Evolutionary conservation across 1,284 basidiomycete genomes (phyloP), one percentile per base, ranked within the genome.

Genomic region (Apiotrichum gamsii): DNA sequence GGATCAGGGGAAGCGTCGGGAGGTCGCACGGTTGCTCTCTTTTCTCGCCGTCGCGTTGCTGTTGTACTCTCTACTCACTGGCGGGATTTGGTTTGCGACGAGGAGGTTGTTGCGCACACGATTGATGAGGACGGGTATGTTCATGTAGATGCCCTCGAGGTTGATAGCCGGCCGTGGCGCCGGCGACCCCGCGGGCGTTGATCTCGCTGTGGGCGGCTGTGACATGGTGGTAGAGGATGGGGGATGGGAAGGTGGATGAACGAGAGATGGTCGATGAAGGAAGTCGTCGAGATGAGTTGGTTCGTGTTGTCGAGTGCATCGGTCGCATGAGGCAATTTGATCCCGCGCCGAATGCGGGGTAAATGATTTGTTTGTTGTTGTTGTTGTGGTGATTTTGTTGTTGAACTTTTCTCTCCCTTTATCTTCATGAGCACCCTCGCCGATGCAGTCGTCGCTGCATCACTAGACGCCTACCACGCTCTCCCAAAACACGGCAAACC

Each of bases 401-500:
- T n/a, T n/a, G n/a, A n/a, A n/a, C n/a, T 13, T 15, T n/a, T 8
- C 16, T 16, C n/a, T 15, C 31, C 8, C 13, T 33, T n/a, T 33
- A 11, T 33, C 31, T n/a, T 23, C 35, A 13, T n/a, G n/a, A n/a
- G n/a, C 11, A 13, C 39, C 24, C 42, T 39, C 16, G 31, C 45
- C 28, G 46, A 57, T 8, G 3, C 18, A 0, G 52, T 57, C n/a
- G 55, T 44, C 3, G 8, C 20, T 0, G 37, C 44, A 4, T 29
- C 48, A 6, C 44, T 44, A 3, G 39, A 28, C 4, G 43, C 49
- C 2, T 73, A 72, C 43, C 47, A 57, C 2, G 18, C 57, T 0
- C 57, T 74, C 1, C 70, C 71, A 3, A 24, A 50, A 2, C 64
- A 67, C 33, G 67, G 66, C 35, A 73, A 72, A 49, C 74, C 74